A percentile compares a stretch with the other conserved stretches of the same genome.
These are phyloP conservation scores for Aspergillus tanneri DNA, from an alignment of 2,329 filamentous ascomycete genomes.

Conservation along the genomic window DNA sequence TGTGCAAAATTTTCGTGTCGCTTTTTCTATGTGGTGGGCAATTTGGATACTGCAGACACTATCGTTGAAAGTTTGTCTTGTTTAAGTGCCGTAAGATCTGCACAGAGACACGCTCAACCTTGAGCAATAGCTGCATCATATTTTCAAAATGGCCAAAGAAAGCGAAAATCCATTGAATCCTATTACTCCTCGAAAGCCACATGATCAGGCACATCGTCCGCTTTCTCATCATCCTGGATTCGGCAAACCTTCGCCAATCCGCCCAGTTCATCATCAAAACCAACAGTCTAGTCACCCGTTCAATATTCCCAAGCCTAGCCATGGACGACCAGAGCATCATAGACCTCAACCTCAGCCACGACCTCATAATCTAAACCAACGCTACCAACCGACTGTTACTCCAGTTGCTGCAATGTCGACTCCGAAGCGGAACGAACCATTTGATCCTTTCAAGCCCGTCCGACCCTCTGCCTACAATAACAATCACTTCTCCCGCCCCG, in stretches of 20 bases:
- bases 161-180: slow-evolving; percentile 46
- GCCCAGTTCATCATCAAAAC: slow-evolving; percentile 42
- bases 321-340: slow-evolving; percentile 53
- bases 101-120: background rate
- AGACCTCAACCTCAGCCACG: slow-evolving; percentile 31
- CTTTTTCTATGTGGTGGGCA: no score
- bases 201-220: slow-evolving; percentile 34
- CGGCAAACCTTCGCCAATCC: slow-evolving; percentile 58
- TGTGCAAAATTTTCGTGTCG: no score
- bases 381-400: slow-evolving; percentile 20
- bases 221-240: slow-evolving; percentile 52
- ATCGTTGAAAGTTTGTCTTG: no score
- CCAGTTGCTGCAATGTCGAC: slow-evolving; percentile 22
- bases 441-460: slow-evolving; percentile 43
- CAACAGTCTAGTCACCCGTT: slow-evolving; percentile 47
- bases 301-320: slow-evolving; percentile 53
- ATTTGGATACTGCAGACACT: no score
- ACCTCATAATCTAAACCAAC: slow-evolving; percentile 19
- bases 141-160: slow-evolving; percentile 52
- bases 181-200: slow-evolving; percentile 36
- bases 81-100: background rate
- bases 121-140: background rate
- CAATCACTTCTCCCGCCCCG: slow-evolving; percentile 22
- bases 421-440: slow-evolving; percentile 31
- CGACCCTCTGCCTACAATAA: slow-evolving; percentile 39